Percentiles rank a stretch among this genome's conserved stretches.
These are phyloP conservation scores for Acer negundo DNA, from an alignment of 345 rosid genomes.

Conservation along the genomic window DNA sequence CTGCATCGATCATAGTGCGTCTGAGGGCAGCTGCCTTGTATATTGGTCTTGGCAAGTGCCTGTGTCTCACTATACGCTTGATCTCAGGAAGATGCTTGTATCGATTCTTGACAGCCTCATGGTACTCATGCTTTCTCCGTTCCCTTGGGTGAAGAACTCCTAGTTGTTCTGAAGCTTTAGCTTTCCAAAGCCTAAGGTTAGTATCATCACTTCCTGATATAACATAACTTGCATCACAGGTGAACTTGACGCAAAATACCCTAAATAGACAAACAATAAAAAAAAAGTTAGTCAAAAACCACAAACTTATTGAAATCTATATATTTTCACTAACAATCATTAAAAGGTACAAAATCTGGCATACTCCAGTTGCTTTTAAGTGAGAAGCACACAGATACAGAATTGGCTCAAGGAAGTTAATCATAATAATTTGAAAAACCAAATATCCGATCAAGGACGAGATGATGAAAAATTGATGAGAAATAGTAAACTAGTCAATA, in stretches of 20 bases:
- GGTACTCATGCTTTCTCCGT: constrained; percentile 72
- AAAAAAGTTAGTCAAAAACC: constrained; percentile 4
- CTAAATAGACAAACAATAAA: constrained; percentile 31
- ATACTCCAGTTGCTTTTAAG: neutral
- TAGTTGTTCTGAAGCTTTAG: constrained; percentile 94
- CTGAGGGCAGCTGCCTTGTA: constrained; percentile 56
- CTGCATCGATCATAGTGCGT: constrained; percentile 58
- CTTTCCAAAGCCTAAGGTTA: constrained; percentile 95
- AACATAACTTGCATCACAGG: constrained; percentile 88
- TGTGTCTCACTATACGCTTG: constrained; percentile 86
- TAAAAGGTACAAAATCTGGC: neutral
- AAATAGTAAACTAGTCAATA: constrained; percentile 16
- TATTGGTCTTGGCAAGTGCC: constrained; percentile 88
- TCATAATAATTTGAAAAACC: neutral
- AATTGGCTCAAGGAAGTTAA: neutral
- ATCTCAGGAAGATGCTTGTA: constrained; percentile 90
- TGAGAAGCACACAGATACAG: neutral
- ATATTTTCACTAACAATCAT: neutral
- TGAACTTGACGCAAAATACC: constrained; percentile 92
- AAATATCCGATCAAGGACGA: neutral
- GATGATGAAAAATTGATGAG: neutral
- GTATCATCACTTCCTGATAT: constrained; percentile 98
- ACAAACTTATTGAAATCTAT: neutral
- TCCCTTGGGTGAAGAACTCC: constrained; percentile 97
- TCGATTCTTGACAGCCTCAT: constrained; percentile 81